Evolutionary conservation across 768 basidiomycete genomes (phyloP), one percentile per base, ranked within the genome.

Genomic region (Calvatia gigantea): DNA sequence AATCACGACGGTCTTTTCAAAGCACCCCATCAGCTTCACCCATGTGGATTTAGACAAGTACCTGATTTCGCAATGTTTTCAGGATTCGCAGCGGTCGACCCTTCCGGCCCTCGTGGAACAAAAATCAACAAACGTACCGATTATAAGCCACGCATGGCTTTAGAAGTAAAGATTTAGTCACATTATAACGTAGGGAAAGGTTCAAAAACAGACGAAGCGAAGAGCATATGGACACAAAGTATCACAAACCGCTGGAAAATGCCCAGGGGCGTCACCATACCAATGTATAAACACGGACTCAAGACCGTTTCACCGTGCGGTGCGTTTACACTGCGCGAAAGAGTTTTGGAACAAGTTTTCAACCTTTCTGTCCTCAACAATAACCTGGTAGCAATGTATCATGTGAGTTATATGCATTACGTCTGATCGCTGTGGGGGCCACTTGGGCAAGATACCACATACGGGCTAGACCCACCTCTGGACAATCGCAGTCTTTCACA

Each of bases 321-420:
- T 62, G 42, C 70, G 71, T 53, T 70, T 65, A 61, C 78, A 79
- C 49, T 76, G 73, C 4, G 71, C 67, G 57, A 71, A 76, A 0
- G 70, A 68, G 6, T 71, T 63, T 62, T 78, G 78, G 62, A 78
- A 79, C 69, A 79, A 64, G 56, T 79, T 79, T 62, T 78, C 74
- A 39, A 79, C 68, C 54, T 71, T 71, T 51, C 74, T 64, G 29
- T 76, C 74, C 50, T 77, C 73, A 4, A 66, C 67, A 55, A 79
- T 61, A 58, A 75, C 59, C 78, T 79, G 58, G 21, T 35, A 19
- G 54, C n/a, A n/a, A n/a, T n/a, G n/a, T 35, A 38, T 19, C 57
- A 44, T 33, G 28, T 38, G 32, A 32, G 31, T n/a, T 38, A 46
- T 51, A 46, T 52, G 29, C 19, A 42, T 29, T 32, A 35, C 31